These are phyloP conservation scores for Dictyostelium capitatum DNA, from an alignment of 78 protist species.

Conservation along the genomic window DNA sequence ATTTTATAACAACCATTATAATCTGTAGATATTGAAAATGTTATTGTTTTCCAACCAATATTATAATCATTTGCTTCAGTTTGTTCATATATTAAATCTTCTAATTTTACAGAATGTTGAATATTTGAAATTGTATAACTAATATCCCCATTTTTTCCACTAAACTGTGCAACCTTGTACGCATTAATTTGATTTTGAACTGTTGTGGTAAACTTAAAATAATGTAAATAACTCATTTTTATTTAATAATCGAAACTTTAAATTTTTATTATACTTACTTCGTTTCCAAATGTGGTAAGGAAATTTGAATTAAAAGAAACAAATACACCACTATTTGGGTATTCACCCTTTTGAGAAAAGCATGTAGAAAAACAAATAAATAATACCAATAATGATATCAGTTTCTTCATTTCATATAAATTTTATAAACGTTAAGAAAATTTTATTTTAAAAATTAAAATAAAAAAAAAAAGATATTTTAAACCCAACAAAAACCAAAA, in stretches of 20 bases:
- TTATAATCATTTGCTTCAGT: background rate
- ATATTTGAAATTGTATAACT: background rate
- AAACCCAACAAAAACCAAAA: no score
- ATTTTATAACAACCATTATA: slow-evolving; percentile 31
- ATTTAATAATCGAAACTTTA: no score
- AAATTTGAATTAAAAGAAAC: slow-evolving; percentile 15
- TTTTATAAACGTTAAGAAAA: no score
- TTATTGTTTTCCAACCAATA: slow-evolving; percentile 3
- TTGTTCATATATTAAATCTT: background rate
- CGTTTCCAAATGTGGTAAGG: background rate
- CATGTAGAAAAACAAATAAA: background rate
- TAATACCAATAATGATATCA: background rate
- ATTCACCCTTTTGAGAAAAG: background rate
- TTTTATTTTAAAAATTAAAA: no score
- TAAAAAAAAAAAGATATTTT: no score
- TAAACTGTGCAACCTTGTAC: background rate
- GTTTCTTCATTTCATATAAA: background rate
- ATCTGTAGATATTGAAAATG: slow-evolving; percentile 9
- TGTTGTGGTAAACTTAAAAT: background rate
- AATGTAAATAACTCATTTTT: background rate
- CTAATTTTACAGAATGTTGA: background rate
- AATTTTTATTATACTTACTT: slow-evolving; percentile 8
- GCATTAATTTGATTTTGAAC: slow-evolving; percentile 5
- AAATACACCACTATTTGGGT: slow-evolving; percentile 8
- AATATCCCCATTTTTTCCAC: background rate